Base-by-base conservation (phyloP, 2,329 filamentous ascomycete species). In the Neurospora sp. region DNA sequence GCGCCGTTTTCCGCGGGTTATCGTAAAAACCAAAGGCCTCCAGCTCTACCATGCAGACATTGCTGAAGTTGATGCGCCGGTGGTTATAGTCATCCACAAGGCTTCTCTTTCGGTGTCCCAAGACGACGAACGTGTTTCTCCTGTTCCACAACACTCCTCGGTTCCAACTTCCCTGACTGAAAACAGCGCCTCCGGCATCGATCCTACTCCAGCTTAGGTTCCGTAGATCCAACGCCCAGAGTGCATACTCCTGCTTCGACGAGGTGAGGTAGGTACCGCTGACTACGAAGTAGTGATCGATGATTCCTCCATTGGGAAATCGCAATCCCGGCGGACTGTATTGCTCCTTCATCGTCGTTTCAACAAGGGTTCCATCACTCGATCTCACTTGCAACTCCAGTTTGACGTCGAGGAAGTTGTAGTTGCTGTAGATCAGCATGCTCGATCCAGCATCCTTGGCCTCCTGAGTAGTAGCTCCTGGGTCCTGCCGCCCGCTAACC, bases 341-440 rank as follows among this genome's bases (percentile, higher is more conserved):
- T 6, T 88, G 86, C 19, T 92, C 91, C 19, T 90, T 90, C 95
- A 99, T 98, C 36, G 91, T 88, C 80, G 92, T 94, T 79, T 99
- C 96, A 0, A 89, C 87, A 68, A 99, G 82, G 0, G 89, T 89
- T 38, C 96, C 95, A 78, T 98, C 94, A 1, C 93, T 88, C 9
- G 91, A 85, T 68, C 96, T 89, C 67, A 99, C 89, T 79, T 98
- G 96, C 43, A 99, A 83, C 80, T 99, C 96, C 33, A 99, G 83
- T 79, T 97, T 98, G 74, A 99, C 96, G 76, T 99, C 95, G 69
- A 99, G 80, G 77, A 99, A 99, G 80, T 99, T 98, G 81, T 99
- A 99, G 78, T 99, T 99, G 33, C 95, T 98, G 80, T 99, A 99
- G 66, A 99, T 96, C 72, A 99, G 86, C 93, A 98, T 97, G 1